Base-by-base conservation (phyloP, 1,284 basidiomycete species). In the Violaceomyces palustris region DNA sequence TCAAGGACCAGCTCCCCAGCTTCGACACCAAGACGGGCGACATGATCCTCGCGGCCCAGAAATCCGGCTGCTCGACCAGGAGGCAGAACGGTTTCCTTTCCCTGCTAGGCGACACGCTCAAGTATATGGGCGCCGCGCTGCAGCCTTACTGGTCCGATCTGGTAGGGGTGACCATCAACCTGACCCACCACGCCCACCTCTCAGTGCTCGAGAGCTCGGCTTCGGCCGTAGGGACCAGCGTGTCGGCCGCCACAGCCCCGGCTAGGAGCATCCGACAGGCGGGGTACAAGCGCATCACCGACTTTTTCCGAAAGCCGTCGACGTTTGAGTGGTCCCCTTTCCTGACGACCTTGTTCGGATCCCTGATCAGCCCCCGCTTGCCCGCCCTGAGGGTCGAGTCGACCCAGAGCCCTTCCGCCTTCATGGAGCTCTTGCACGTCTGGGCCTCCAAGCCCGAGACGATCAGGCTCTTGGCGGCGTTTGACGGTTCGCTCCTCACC, bases 331-430 rank as follows among this genome's bases (percentile, higher is more conserved):
- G 87, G 75, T 63, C 76, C 0, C 79, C 82, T 0, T 94, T 84
- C 74, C 78, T 96, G 56, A 74, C 77, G 1, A 75, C 79, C 9
- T 79, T 85, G 10, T 94, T 90, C 75, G 58, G 77, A 2, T 75
- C 80, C 0, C 81, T 90, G 73, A 86, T 98, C 64, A 83, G 85
- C 0, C 91, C 92, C 0, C 85, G 92, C 15, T 77, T 98, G 21
- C 76, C 81, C 0, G 75, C 77, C 4, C 79, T 98, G 18, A 83
- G 87, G 45, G 77, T 78, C 35, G 93, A 98, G 74, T 96, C 92
- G 65, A 88, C 87, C 0, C 93, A 98, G 74, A 81, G 88, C 0
- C 90, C 92, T 0, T 93, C 91, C 0, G 85, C 89, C 0, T 78
- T 96, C 22, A 78, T 98, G 30, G 88, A 94, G 26, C 78, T 98